A percentile compares a stretch with the other conserved stretches of the same genome.
phyloP scores from a whole-genome alignment of 257 asterid species.

The Ophiorrhiza pumila region DNA sequence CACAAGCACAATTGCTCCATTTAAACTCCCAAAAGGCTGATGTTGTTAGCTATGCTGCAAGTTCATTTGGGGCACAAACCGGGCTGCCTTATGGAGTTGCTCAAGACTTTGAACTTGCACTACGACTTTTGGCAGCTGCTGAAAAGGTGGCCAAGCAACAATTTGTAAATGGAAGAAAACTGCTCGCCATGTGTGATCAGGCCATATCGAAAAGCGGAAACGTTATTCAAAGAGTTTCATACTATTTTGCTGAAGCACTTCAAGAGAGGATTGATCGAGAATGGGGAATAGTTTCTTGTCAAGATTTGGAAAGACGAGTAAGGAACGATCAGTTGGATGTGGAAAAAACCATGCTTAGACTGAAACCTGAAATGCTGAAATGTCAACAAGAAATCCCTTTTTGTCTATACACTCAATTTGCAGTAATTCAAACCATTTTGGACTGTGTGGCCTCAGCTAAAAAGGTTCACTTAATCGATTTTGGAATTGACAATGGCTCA shows the following conservation, averaged over 20 bases:
- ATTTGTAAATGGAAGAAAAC: constrained; percentile 30
- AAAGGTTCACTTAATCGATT: constrained; percentile 44
- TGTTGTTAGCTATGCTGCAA: background rate
- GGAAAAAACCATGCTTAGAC: background rate
- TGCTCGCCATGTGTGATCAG: constrained; percentile 25
- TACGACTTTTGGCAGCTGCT: constrained; percentile 43
- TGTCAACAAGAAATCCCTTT: constrained; percentile 38
- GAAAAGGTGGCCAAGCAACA: constrained; percentile 37
- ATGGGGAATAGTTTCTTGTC: constrained; percentile 13
- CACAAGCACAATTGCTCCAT: background rate
- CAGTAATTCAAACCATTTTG: constrained; percentile 43
- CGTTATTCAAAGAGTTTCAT: constrained; percentile 27
- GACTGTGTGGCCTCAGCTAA: constrained; percentile 29
- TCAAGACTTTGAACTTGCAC: constrained; percentile 39
- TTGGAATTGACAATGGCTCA: too few relatives aligned
- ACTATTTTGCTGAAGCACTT: too few relatives aligned
- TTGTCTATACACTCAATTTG: constrained; percentile 36
- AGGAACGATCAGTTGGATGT: background rate
- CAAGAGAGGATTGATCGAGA: constrained; percentile 30
- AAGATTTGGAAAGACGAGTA: constrained; percentile 10
- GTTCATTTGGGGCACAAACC: background rate
- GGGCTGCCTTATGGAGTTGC: constrained; percentile 29
- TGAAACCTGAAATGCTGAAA: background rate
- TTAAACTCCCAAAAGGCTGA: background rate
- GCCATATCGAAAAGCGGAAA: constrained; percentile 26